Evolutionary conservation across 1,139 yeast species (phyloP).

Genomic region (Magnusiomyces sp.): DNA sequence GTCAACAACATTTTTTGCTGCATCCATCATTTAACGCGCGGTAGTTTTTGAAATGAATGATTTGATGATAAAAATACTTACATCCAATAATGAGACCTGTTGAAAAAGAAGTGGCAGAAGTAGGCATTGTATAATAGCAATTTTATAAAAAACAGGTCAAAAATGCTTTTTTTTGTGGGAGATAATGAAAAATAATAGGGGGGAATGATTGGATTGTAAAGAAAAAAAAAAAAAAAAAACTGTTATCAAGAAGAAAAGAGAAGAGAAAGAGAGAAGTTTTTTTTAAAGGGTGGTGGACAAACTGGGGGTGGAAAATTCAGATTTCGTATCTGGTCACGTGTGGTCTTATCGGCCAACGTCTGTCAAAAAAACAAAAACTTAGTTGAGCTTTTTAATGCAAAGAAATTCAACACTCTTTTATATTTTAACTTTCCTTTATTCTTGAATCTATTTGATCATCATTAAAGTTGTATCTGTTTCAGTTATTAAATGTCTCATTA

Average conservation of each 20-base stretch:
- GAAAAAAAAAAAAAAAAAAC: not conserved
- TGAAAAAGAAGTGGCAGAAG: conserved; percentile 28
- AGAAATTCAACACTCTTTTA: not conserved
- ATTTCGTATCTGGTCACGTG: no score
- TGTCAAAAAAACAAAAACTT: no score
- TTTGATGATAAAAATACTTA: conserved; percentile 10
- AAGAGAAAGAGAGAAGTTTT: not conserved
- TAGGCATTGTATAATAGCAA: conserved; percentile 21
- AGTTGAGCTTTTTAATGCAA: not conserved
- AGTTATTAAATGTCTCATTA: no score
- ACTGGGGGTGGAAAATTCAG: not conserved
- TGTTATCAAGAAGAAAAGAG: not conserved
- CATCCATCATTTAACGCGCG: no score
- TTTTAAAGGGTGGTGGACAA: not conserved
- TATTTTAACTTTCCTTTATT: not conserved
- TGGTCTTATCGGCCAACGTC: no score
- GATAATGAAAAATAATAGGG: not conserved
- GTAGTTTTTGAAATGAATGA: no score
- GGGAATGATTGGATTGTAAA: not conserved
- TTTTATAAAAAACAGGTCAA: not conserved
- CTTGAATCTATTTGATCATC: no score
- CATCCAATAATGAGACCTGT: conserved; percentile 31
- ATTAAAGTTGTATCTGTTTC: no score
- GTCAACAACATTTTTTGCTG: no score
- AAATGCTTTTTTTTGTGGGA: not conserved